Evolutionary conservation across 495 filamentous ascomycete genomes (phyloP), one percentile per base, ranked within the genome.

Genomic region (Penicillium goetzii): DNA sequence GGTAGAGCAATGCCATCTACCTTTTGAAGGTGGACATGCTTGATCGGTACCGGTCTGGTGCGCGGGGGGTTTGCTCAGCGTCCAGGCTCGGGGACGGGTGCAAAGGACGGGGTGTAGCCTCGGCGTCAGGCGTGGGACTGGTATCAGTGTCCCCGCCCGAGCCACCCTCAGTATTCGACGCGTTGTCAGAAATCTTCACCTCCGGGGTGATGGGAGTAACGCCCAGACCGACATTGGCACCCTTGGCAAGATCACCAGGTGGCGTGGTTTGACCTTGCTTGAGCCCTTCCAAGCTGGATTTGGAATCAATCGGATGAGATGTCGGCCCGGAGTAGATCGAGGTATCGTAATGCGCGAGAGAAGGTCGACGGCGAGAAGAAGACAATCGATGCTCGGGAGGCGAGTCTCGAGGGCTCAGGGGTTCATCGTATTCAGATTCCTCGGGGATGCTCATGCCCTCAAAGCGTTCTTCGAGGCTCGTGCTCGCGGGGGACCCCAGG

Each of bases 31-130:
- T 14, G 17, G 67, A 56, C 26, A 66, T 43, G 51, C 64, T 62
- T 12, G 60, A 59, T 90, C 66, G 93, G 91, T 84, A 87, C 89
- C 63, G 91, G 86, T 61, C 91, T 89, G 75, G 82, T 89, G 21
- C 88, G 85, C 74, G 86, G 83, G 57, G 91, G 86, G 79, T 93
- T 86, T 59, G 86, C 84, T 59, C 91, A 81, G 70, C 88, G 88
- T 75, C 72, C 15, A 70, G 61, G 41, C 54, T 65, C 0, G 71
- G 69, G 5, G 72, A 75, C 26, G 74, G 76, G 61, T 78, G 74
- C 23, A 72, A 43, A 30, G 78, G 76, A 15, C 76, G 75, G 23
- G 78, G 78, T 3, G 78, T 80, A 9, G 76, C 75, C 49, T 80
- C 76, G 6, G 76, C 65, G 49, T 80, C 78, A 5, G 68, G 68